These are phyloP conservation scores for Schwanniomyces yamadae DNA, from an alignment of 805 yeast species.

Conservation along the genomic window DNA sequence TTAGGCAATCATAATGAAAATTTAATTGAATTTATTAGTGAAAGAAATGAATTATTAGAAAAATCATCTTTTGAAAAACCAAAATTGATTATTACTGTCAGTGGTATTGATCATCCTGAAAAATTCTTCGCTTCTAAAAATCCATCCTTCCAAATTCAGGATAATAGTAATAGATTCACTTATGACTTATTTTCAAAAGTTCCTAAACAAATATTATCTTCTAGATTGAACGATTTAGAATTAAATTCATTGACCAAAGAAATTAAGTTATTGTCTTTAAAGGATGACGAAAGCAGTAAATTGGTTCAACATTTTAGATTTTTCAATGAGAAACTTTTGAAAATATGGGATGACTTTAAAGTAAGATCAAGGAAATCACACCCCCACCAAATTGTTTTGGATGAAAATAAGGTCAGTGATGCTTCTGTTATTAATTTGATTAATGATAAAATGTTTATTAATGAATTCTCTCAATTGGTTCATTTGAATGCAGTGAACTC, in stretches of 20 bases:
- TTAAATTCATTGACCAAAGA: slow-evolving; percentile 24
- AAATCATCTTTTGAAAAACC: slow-evolving; percentile 14
- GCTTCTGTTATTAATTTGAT: slow-evolving; percentile 30
- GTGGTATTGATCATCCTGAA: slow-evolving; percentile 35
- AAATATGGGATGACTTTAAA: slow-evolving; percentile 37
- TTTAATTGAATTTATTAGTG: slow-evolving; percentile 24
- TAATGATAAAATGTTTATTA: slow-evolving; percentile 47
- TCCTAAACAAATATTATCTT: slow-evolving; percentile 16
- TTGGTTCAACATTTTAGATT: slow-evolving; percentile 22
- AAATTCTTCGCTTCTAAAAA: slow-evolving; percentile 19
- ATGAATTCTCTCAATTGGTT: slow-evolving; percentile 48
- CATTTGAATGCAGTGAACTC: slow-evolving; percentile 31
- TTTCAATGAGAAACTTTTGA: slow-evolving; percentile 29
- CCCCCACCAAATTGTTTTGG: slow-evolving; percentile 6
- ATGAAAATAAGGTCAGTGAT: slow-evolving; percentile 14
- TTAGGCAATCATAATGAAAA: slow-evolving; percentile 27
- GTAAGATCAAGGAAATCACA: slow-evolving; percentile 10
- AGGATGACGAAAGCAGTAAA: not conserved
- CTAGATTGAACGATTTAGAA: slow-evolving; percentile 5
- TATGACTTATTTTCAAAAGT: slow-evolving; percentile 14
- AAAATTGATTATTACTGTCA: slow-evolving; percentile 37
- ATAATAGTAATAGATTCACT: not conserved
- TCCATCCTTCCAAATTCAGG: slow-evolving; percentile 22
- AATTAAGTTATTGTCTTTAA: slow-evolving; percentile 18
- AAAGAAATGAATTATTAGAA: slow-evolving; percentile 8